Percentiles rank a stretch among this genome's conserved stretches.
phyloP scores from a whole-genome alignment of 345 rosid species.

The Salix purpurea region DNA sequence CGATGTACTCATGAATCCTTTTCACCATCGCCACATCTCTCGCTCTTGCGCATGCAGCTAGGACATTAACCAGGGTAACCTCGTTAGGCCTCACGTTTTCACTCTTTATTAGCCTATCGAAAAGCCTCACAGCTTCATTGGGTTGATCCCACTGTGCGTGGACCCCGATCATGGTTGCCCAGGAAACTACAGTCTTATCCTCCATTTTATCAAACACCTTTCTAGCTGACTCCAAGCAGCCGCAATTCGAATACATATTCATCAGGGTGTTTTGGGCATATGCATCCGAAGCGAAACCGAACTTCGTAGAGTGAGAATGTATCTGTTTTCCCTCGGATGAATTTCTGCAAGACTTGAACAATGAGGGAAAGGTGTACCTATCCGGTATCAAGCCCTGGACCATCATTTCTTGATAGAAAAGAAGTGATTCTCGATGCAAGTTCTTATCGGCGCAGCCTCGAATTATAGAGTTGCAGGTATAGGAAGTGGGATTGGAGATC shows the following conservation, averaged over 20 bases:
- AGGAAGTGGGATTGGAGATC: conserved; percentile 6
- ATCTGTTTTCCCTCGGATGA: conserved; percentile 6
- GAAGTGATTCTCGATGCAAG: conserved; percentile 1
- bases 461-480: conserved; percentile 15
- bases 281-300: conserved; percentile 21
- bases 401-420: conserved; percentile 13
- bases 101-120: conserved; percentile 10
- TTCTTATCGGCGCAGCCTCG: conserved; percentile 21
- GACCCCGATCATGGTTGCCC: conserved; percentile 22
- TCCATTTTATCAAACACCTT: conserved; percentile 14
- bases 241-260: conserved; percentile 18
- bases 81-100: conserved; percentile 18
- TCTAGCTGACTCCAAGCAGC: conserved; percentile 16
- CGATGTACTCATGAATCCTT: conserved; percentile 6
- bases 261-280: conserved; percentile 23
- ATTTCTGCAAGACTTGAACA: conserved; percentile 17
- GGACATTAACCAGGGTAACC: conserved; percentile 7
- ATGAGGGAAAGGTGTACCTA: conserved; percentile 22
- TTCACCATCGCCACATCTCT: conserved; percentile 11
- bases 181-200: conserved; percentile 17
- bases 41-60: conserved; percentile 8
- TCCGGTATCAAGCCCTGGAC: conserved; percentile 12
- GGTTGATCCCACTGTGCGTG: conserved; percentile 15
- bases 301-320: conserved; percentile 19
- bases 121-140: conserved; percentile 3